These are phyloP conservation scores for Phytophthora idaei DNA, from an alignment of 352 stramenopile genomes.

Conservation along the genomic window DNA sequence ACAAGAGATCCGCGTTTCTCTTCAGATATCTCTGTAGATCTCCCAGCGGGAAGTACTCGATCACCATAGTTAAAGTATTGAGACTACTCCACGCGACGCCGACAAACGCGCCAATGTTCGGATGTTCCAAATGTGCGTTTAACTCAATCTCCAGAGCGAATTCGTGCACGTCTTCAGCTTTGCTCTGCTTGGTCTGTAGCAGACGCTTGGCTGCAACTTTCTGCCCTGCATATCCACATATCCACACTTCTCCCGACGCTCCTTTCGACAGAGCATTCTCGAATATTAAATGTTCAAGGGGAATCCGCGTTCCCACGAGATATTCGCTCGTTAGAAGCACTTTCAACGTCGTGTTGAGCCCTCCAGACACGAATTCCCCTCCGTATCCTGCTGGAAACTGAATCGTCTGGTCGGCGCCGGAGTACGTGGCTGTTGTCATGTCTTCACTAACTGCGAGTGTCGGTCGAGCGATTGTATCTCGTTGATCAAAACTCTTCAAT, in stretches of 20 bases:
- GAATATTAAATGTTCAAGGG: constrained; percentile 31
- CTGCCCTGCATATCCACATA: constrained; percentile 29
- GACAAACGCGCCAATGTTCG: constrained; percentile 55
- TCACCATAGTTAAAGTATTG: constrained; percentile 40
- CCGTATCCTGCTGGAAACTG: constrained; percentile 16
- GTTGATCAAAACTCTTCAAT: constrained; percentile 15
- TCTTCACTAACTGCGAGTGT: constrained; percentile 26
- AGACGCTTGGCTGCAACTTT: constrained; percentile 49
- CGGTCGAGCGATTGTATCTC: constrained; percentile 14
- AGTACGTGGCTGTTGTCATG: constrained; percentile 9
- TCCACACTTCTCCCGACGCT: constrained; percentile 49
- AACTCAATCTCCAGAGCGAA: constrained; percentile 53
- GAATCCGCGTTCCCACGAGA: constrained; percentile 26
- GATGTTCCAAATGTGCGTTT: constrained; percentile 51
- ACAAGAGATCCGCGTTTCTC: constrained; percentile 30
- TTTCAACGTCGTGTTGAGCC: neutral
- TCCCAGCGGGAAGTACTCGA: constrained; percentile 38
- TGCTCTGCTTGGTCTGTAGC: constrained; percentile 39
- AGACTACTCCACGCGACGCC: constrained; percentile 61
- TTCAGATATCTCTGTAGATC: constrained; percentile 30
- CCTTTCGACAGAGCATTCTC: constrained; percentile 33
- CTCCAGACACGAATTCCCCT: constrained; percentile 10
- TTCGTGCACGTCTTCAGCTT: constrained; percentile 28
- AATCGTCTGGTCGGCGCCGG: constrained; percentile 24
- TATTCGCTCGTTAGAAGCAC: constrained; percentile 25